phyloP scores from a whole-genome alignment of 2,329 filamentous ascomycete genomes.

The Stemphylium beticola region DNA sequence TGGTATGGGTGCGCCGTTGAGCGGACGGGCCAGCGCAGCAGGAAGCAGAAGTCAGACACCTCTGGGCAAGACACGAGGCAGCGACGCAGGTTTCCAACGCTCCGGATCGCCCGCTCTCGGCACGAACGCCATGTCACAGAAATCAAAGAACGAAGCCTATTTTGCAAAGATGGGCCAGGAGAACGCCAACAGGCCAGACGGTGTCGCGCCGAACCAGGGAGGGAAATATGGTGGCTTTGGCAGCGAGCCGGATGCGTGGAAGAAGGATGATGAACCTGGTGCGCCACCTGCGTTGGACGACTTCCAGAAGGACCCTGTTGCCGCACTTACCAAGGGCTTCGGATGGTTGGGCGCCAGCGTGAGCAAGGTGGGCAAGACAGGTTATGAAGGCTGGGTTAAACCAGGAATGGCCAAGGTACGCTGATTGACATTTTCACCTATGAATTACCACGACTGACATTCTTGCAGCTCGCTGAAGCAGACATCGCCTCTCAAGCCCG shows the following conservation, averaged over 20 bases:
- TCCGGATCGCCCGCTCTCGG: conserved; percentile 48
- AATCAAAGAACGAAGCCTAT: conserved; percentile 80
- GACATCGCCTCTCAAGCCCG: conserved; percentile 65
- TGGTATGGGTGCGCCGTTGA: conserved; percentile 35
- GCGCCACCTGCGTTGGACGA: conserved; percentile 77
- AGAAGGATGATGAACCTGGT: conserved; percentile 49
- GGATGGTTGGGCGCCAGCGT: conserved; percentile 92
- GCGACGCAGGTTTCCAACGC: conserved; percentile 39
- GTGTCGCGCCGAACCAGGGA: conserved; percentile 83
- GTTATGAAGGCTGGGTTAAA: conserved; percentile 91
- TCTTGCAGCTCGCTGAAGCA: conserved; percentile 72
- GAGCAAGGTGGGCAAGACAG: conserved; percentile 85
- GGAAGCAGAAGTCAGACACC: conserved; percentile 49
- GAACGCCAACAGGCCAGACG: conserved; percentile 77
- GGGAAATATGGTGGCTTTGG: conserved; percentile 94
- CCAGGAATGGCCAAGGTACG: conserved; percentile 86
- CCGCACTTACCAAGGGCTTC: conserved; percentile 86
- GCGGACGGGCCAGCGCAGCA: conserved; percentile 44
- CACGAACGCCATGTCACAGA: conserved; percentile 53
- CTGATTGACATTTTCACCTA: conserved; percentile 1
- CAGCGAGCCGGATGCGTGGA: conserved; percentile 68
- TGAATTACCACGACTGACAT: conserved; percentile 18
- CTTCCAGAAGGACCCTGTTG: conserved; percentile 88
- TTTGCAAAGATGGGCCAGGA: conserved; percentile 84
- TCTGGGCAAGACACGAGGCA: conserved; percentile 44